These are phyloP conservation scores for Taphrina deformans DNA, from an alignment of 1,139 yeast genomes.

Conservation along the genomic window DNA sequence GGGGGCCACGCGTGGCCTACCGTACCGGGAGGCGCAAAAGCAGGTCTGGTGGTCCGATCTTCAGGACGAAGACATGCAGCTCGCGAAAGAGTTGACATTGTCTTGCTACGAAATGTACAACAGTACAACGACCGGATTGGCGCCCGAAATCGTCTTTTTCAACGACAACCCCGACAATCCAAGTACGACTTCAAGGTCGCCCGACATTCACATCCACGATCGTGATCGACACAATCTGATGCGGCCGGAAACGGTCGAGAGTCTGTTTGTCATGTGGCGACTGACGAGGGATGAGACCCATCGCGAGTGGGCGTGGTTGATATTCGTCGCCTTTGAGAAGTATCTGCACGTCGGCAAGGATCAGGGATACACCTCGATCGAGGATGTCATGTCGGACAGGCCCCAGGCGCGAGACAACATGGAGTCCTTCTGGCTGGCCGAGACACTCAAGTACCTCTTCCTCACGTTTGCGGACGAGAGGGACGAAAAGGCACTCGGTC, in stretches of 20 bases:
- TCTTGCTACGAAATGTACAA: slow-evolving; percentile 86
- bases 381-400: slow-evolving; percentile 59
- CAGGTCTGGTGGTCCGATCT: slow-evolving; percentile 51
- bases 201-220: slow-evolving; percentile 69
- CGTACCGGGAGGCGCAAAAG: slow-evolving; percentile 49
- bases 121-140: slow-evolving; percentile 67
- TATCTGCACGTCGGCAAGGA: slow-evolving; percentile 55
- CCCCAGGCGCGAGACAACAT: slow-evolving; percentile 65
- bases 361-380: slow-evolving; percentile 65
- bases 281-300: slow-evolving; percentile 72
- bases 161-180: slow-evolving; percentile 50
- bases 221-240: slow-evolving; percentile 79
- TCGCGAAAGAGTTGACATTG: slow-evolving; percentile 74
- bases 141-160: slow-evolving; percentile 88
- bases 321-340: slow-evolving; percentile 67
- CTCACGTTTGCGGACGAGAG: slow-evolving; percentile 59
- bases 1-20: slow-evolving; percentile 80
- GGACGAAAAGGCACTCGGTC: slow-evolving; percentile 61
- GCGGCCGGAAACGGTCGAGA: slow-evolving; percentile 93
- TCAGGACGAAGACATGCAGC: slow-evolving; percentile 59
- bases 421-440: slow-evolving; percentile 94
- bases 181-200: slow-evolving; percentile 39
- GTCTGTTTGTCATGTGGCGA: slow-evolving; percentile 75
- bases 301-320: slow-evolving; percentile 88
- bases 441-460: slow-evolving; percentile 84